Percentiles rank a stretch among this genome's conserved stretches.
These are phyloP conservation scores for Coleophoma cylindrospora DNA, from an alignment of 2,329 filamentous ascomycete genomes.

Conservation along the genomic window DNA sequence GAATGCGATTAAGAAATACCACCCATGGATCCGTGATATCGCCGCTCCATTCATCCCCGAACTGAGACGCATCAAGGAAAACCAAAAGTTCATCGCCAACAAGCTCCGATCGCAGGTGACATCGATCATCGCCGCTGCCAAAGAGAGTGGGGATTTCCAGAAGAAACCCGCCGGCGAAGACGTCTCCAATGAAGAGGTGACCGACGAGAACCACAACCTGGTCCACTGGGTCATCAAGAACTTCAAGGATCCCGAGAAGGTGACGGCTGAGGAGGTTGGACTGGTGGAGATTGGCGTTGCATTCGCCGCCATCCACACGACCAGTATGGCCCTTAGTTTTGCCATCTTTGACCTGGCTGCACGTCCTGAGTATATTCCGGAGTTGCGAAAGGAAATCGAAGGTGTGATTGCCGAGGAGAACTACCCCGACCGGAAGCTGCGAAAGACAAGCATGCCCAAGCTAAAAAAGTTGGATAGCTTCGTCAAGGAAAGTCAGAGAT, in stretches of 20 bases:
- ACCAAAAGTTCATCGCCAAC: slow-evolving; percentile 6
- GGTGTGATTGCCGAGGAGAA: slow-evolving; percentile 1
- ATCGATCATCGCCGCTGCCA: not conserved
- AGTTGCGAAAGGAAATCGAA: slow-evolving; percentile 21
- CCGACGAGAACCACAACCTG: slow-evolving; percentile 1
- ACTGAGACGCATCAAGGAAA: not conserved
- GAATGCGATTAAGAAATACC: slow-evolving; percentile 10
- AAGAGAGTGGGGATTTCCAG: not conserved
- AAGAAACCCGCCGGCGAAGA: not conserved
- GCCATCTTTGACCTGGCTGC: slow-evolving; percentile 20
- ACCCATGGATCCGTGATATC: slow-evolving; percentile 7
- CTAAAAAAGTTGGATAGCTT: slow-evolving; percentile 26
- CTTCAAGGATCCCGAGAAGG: not conserved
- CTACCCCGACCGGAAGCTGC: slow-evolving; percentile 16
- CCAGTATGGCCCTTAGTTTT: slow-evolving; percentile 19
- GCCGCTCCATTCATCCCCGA: slow-evolving; percentile 2
- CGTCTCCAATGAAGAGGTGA: not conserved
- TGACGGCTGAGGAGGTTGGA: not conserved
- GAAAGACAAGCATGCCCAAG: slow-evolving; percentile 23
- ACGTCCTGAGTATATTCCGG: slow-evolving; percentile 2
- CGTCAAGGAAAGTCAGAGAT: slow-evolving; percentile 26
- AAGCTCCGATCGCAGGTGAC: slow-evolving; percentile 4
- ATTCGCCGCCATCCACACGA: slow-evolving; percentile 16
- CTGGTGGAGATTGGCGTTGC: slow-evolving; percentile 1
- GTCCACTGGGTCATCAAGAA: slow-evolving; percentile 4